These are phyloP conservation scores for Schizophyllum commune DNA, from an alignment of 1,284 basidiomycete genomes.

Conservation along the genomic window DNA sequence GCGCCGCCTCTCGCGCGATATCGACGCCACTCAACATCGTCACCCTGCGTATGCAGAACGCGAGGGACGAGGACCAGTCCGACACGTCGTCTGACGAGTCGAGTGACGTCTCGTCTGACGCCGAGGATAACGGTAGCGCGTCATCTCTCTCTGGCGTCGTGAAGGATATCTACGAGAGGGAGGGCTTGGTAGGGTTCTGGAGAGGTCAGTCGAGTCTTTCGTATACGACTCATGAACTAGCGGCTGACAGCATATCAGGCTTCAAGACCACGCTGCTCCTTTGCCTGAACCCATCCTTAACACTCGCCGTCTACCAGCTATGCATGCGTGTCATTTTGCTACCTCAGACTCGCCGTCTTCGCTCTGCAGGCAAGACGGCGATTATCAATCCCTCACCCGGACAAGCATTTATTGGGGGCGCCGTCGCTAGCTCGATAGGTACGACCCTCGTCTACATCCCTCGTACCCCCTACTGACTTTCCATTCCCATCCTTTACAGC, in stretches of 20 bases:
- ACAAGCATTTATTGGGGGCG: conserved; percentile 45
- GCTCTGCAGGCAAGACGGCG: conserved; percentile 3
- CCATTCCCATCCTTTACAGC: conserved; percentile 19
- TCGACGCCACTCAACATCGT: conserved; percentile 46
- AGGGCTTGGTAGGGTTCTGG: conserved; percentile 48
- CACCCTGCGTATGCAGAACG: conserved; percentile 42
- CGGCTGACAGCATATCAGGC: too few relatives aligned
- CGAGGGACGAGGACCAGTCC: conserved; percentile 19
- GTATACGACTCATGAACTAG: too few relatives aligned
- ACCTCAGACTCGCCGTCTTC: conserved; percentile 13
- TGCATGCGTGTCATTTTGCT: conserved; percentile 29
- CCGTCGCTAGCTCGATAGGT: conserved; percentile 41
- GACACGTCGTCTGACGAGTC: not conserved
- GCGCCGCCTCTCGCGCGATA: conserved; percentile 44
- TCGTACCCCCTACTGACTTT: not conserved
- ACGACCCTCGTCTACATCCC: conserved; percentile 4
- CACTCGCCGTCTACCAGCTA: conserved; percentile 45
- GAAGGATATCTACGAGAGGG: conserved; percentile 34
- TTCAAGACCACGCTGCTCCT: conserved; percentile 39
- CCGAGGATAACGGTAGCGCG: conserved; percentile 5
- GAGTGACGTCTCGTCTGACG: conserved; percentile 17
- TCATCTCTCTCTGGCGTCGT: conserved; percentile 22
- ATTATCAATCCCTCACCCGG: conserved; percentile 25
- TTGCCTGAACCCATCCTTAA: conserved; percentile 48
- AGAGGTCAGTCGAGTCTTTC: conserved; percentile 27